Conservation (phyloP, 2,329 filamentous ascomycete species). For the Fusarium piperis region DNA sequence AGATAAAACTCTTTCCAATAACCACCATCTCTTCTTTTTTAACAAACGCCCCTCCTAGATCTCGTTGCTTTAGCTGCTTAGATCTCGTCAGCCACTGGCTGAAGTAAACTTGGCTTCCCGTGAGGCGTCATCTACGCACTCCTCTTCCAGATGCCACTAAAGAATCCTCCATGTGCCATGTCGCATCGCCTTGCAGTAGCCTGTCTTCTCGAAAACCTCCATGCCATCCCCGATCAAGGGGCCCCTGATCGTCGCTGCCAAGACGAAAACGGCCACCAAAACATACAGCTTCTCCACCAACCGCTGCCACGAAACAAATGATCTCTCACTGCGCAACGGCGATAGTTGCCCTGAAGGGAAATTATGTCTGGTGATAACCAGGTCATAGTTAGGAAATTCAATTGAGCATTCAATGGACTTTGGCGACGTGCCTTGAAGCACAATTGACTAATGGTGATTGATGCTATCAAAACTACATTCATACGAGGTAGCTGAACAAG, state of each 20-base stretch:
- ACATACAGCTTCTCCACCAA: constrained; percentile 15
- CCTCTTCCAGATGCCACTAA: constrained; percentile 2
- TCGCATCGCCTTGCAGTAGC: constrained; percentile 24
- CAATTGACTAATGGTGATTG: not conserved
- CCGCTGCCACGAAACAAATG: not conserved
- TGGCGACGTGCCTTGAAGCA: not conserved
- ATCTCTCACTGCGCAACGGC: not conserved
- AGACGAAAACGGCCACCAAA: constrained; percentile 21
- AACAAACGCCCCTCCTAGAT: not conserved
- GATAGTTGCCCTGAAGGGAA: not conserved
- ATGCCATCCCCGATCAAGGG: constrained; percentile 23
- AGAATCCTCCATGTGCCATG: constrained; percentile 5
- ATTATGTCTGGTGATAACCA: not conserved
- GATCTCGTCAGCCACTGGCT: not conserved
- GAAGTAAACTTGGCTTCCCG: constrained; percentile 2
- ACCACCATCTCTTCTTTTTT: not conserved
- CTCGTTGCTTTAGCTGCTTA: constrained; percentile 8
- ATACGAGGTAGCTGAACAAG: not conserved
- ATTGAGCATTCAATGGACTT: not conserved
- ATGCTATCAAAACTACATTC: not conserved
- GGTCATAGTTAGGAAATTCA: not conserved
- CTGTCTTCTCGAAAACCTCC: constrained; percentile 15
- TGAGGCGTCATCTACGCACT: constrained; percentile 2
- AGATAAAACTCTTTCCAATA: constrained; percentile 1
- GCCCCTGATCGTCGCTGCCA: constrained; percentile 30